Conservation (phyloP, 441 rosid species). For the Corymbia calophylla region DNA sequence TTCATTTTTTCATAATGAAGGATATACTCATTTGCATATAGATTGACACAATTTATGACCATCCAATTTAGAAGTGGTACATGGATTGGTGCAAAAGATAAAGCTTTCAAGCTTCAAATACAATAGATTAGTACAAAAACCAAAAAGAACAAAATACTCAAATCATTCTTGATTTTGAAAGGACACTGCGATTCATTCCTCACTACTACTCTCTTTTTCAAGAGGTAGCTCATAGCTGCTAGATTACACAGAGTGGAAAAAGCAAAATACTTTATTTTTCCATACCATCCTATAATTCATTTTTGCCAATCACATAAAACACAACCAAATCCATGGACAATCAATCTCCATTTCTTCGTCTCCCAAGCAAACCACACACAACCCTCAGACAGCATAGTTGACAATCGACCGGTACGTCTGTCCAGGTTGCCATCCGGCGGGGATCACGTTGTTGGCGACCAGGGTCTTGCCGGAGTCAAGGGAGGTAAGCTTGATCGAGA, state of each 20-base stretch:
- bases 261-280: neutral
- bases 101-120: no score
- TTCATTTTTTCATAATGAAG: neutral
- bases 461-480: slow-evolving; percentile 22
- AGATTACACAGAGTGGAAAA: neutral
- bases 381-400: slow-evolving; percentile 16
- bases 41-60: neutral
- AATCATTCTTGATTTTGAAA: neutral
- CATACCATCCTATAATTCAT: neutral
- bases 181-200: neutral
- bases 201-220: neutral
- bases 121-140: no score
- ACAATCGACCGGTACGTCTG: slow-evolving; percentile 35
- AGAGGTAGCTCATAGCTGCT: neutral
- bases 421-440: slow-evolving; percentile 52
- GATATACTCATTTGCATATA: neutral
- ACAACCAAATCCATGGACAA: neutral
- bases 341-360: neutral
- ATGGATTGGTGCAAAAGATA: neutral
- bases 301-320: neutral
- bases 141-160: no score
- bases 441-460: slow-evolving; percentile 41
- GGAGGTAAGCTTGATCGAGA: slow-evolving; percentile 45
- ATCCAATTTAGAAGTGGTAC: neutral
- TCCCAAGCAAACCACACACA: neutral